Conservation (phyloP, 305 asterid genomes). For the Fraxinus angustifolia region DNA sequence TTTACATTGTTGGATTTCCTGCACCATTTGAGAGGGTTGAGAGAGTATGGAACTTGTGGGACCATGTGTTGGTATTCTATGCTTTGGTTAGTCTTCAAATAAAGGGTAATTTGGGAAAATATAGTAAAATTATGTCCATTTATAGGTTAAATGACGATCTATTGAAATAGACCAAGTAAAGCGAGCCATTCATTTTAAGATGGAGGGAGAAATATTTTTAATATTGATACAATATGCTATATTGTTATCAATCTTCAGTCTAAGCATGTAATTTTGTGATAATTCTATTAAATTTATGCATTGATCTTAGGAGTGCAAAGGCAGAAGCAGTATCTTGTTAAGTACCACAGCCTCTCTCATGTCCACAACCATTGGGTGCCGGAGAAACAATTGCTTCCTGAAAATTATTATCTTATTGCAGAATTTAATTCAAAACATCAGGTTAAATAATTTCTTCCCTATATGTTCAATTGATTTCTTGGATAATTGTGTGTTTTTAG, state of each 20-base stretch:
- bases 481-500: conserved; percentile 3
- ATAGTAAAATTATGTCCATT: not conserved
- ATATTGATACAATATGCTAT: conserved; percentile 4
- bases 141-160: not conserved
- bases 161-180: not conserved
- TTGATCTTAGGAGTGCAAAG: conserved; percentile 43
- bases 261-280: conserved; percentile 23
- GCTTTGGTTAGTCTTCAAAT: not conserved
- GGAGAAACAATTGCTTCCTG: conserved; percentile 47
- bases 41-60: not conserved
- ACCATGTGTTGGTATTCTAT: not conserved
- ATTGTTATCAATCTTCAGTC: conserved; percentile 18
- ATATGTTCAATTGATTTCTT: conserved; percentile 10
- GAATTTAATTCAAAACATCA: conserved; percentile 38
- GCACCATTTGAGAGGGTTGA: not conserved
- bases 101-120: not conserved
- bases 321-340: conserved; percentile 73
- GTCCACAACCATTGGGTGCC: conserved; percentile 74
- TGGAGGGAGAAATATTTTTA: not conserved
- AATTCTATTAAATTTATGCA: conserved; percentile 24
- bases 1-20: not conserved
- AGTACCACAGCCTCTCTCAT: conserved; percentile 69
- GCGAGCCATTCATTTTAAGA: not conserved
- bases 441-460: conserved; percentile 33
- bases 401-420: conserved; percentile 43